These are phyloP conservation scores for Nepenthes gracilis DNA, from an alignment of 148 eudicot genomes.

Conservation along the genomic window DNA sequence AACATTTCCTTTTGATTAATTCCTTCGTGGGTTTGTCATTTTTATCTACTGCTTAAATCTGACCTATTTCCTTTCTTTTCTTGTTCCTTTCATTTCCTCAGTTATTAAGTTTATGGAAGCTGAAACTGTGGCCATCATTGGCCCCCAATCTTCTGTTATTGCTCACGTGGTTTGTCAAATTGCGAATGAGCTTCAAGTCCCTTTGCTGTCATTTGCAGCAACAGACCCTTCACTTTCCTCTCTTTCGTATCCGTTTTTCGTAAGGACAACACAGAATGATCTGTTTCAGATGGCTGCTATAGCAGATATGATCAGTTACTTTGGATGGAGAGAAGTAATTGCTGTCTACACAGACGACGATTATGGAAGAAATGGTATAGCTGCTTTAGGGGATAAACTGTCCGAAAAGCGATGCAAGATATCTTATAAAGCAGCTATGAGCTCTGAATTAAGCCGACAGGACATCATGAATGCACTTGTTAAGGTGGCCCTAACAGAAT, in stretches of 20 bases:
- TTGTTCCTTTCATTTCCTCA: conserved; percentile 23
- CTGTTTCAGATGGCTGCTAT: conserved; percentile 36
- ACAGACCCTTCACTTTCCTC: conserved; percentile 38
- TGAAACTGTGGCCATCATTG: conserved; percentile 39
- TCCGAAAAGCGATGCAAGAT: conserved; percentile 32
- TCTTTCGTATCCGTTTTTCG: conserved; percentile 40
- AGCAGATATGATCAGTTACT: conserved; percentile 29
- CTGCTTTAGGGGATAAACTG: conserved; percentile 28
- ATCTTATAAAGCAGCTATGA: conserved; percentile 28
- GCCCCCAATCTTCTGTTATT: conserved; percentile 34
- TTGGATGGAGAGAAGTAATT: conserved; percentile 26
- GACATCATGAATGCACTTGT: conserved; percentile 15
- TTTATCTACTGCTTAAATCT: conserved; percentile 45
- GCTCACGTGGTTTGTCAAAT: conserved; percentile 36
- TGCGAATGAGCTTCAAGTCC: conserved; percentile 44
- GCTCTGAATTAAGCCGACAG: conserved; percentile 3
- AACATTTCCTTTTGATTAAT: background rate
- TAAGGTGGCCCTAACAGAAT: conserved; percentile 23
- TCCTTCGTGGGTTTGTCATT: conserved; percentile 47
- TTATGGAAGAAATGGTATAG: conserved; percentile 24
- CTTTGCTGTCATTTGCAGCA: conserved; percentile 39
- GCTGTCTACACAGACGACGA: conserved; percentile 37
- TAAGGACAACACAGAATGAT: conserved; percentile 45
- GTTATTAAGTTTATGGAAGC: conserved; percentile 36
- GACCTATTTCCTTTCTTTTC: conserved; percentile 15